Base-by-base conservation (phyloP, 768 basidiomycete species). In the Candolleomyces eurysporus region DNA sequence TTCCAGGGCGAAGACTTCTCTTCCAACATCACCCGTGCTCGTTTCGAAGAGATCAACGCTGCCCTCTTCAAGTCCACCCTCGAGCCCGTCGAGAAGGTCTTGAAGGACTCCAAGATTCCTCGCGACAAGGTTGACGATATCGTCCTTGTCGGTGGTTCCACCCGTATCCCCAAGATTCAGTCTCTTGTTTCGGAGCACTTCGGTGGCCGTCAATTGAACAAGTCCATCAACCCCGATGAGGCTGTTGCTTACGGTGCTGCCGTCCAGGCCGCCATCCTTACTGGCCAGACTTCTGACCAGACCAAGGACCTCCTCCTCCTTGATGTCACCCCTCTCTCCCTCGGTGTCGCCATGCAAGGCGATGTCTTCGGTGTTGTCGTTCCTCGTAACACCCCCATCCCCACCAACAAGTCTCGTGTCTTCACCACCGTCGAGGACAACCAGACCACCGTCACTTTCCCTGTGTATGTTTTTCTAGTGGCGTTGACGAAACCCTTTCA, bases 391-490 rank as follows among this genome's bases (percentile, higher is more conserved):
- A 98, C 97, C 66, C 94, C 96, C 70, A 98, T 99, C 77, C 97
- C 97, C 60, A 95, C 96, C 75, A 98, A 96, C 88, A 99, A 98
- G 82, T 96, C 94, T 43, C 86, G 97, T 73, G 92, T 92, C 55
- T 99, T 99, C 86, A 99, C 97, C 68, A 99, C 97, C 58, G 97
- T 99, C 65, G 97, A 99, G 86, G 97, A 99, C 84, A 99, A 98
- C 85, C 97, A 98, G 81, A 99, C 97, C 64, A 96, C 93, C 63
- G 97, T 99, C 80, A 98, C 96, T 66, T 99, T 98, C 94, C 97
- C 97, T 69, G 97, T 99, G 42, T 43, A 43, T 2, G 42, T 43
- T n/a, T 43, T n/a, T 43, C 11, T 43, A 2, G 11, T 43, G 42
- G 13, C 42, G 4, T 26, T 26, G 26, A 26, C 26, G 26, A 26